Evolutionary conservation across 2,329 filamentous ascomycete genomes (phyloP).

Genomic region (Pseudopithomyces chartarum): DNA sequence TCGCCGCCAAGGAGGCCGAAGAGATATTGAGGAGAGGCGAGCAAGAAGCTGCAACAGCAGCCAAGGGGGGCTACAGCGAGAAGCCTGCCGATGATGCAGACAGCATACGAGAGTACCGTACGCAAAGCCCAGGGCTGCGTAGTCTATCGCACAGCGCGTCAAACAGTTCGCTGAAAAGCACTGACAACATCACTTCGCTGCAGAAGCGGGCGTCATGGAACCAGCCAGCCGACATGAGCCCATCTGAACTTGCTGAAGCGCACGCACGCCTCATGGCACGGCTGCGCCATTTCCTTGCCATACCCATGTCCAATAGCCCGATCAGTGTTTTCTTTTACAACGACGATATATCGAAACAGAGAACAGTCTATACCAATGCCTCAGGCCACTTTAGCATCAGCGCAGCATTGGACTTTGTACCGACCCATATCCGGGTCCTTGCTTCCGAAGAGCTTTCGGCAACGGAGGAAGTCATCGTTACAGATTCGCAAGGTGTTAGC

Average conservation of each 20-base stretch:
- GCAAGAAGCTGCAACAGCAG: slow-evolving; percentile 71
- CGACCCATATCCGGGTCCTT: slow-evolving; percentile 85
- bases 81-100: slow-evolving; percentile 56
- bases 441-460: slow-evolving; percentile 84
- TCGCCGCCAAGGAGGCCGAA: slow-evolving; percentile 75
- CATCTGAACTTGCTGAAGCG: slow-evolving; percentile 76
- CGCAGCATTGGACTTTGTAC: slow-evolving; percentile 84
- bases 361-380: slow-evolving; percentile 83
- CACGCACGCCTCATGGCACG: slow-evolving; percentile 89
- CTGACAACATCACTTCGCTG: slow-evolving; percentile 43
- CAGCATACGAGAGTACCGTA: slow-evolving; percentile 44
- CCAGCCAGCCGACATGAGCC: slow-evolving; percentile 66
- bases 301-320: slow-evolving; percentile 74
- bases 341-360: slow-evolving; percentile 77
- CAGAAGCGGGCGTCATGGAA: slow-evolving; percentile 57
- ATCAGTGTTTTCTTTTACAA: slow-evolving; percentile 98
- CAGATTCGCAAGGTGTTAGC: slow-evolving; percentile 80
- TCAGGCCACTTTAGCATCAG: slow-evolving; percentile 85
- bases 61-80: slow-evolving; percentile 76
- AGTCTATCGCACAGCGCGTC: slow-evolving; percentile 33
- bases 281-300: slow-evolving; percentile 87
- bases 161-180: slow-evolving; percentile 29
- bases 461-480: slow-evolving; percentile 77
- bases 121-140: slow-evolving; percentile 30
- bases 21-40: slow-evolving; percentile 75